Evolutionary conservation across 1,284 basidiomycete genomes (phyloP), one percentile per base, ranked within the genome.

Genomic region (Trichosporon sp.): DNA sequence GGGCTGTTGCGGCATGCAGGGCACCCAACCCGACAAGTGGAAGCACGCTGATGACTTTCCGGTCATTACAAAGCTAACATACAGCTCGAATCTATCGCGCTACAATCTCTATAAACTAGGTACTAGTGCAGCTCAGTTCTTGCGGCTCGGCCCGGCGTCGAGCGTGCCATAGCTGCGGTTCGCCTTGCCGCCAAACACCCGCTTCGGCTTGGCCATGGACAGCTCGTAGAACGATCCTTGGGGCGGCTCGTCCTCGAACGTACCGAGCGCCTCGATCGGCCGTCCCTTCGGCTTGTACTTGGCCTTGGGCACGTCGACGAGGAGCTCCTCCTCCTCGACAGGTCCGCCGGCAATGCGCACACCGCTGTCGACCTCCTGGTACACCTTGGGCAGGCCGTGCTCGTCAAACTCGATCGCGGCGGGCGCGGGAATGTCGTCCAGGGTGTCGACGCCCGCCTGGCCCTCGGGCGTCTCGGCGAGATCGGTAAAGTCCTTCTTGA

Each of bases 401-500:
- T 61, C 67, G 59, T 67, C 69, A 40, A 68, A 65, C 34, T 71
- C 65, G 56, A 68, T 59, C 10, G 58, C 23, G 8, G 57, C 34
- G 0, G 66, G 64, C 5, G 58, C 65, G 8, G 64, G 49, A 8
- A 63, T 44, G 56, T 62, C 52, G 21, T 61, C 63, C 7, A 63
- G 36, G 14, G 21, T 1, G 29, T 44, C 58, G 1, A 23, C 19
- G 13, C 29, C 29, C 13, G 54, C 54, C 46, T 69, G 70, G 4
- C 64, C 67, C 8, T 76, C 71, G 1, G 68, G 65, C 19, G 70
- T 74, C 23, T 78, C 75, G 7, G 67, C 73, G 3, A 80, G 62
- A 29, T 79, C 78, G 14, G 76, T 74, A 8, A 81, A 66, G 60
- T 81, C 78, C 59, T 75, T 76, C 60, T 71, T 70, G 71, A 81